Percentiles rank a stretch among this genome's conserved stretches.
Evolutionary conservation across 495 filamentous ascomycete genomes (phyloP).

Genomic region (Aspergillus nanangensis): DNA sequence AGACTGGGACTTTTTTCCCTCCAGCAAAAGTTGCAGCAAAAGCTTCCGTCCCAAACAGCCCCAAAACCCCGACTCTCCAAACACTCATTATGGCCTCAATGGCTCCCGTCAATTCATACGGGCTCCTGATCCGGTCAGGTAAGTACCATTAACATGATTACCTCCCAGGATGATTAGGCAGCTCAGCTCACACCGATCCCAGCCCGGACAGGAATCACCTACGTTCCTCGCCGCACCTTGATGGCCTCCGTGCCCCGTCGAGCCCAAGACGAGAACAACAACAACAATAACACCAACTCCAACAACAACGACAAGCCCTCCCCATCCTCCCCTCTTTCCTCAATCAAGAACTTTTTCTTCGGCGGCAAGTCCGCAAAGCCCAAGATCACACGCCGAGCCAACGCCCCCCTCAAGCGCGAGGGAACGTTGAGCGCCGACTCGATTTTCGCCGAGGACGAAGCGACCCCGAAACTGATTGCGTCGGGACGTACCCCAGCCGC

Average conservation of each 20-base stretch:
- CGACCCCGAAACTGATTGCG: conserved; percentile 16
- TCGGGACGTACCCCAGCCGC: conserved; percentile 27
- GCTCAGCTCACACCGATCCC: conserved; percentile 7
- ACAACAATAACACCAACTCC: conserved; percentile 12
- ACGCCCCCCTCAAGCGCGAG: conserved; percentile 29
- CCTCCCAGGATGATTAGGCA: not conserved
- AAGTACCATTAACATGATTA: conserved; percentile 2
- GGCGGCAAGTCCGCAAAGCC: conserved; percentile 27
- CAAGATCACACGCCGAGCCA: conserved; percentile 23
- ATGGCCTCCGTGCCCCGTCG: conserved; percentile 28
- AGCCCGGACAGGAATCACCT: conserved; percentile 34
- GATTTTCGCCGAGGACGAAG: conserved; percentile 39
- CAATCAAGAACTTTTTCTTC: conserved; percentile 38
- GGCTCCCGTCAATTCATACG: conserved; percentile 32
- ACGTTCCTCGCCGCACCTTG: conserved; percentile 38
- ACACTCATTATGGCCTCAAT: conserved; percentile 33
- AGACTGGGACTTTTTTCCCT: conserved; percentile 28
- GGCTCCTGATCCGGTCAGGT: conserved; percentile 41
- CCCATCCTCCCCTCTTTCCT: conserved; percentile 18
- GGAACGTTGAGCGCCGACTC: conserved; percentile 34
- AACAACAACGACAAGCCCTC: conserved; percentile 14
- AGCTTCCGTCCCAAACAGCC: not conserved
- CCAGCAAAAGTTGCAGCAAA: not conserved
- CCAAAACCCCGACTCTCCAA: no score
- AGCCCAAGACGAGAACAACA: conserved; percentile 24